These are phyloP conservation scores for Pichia cactophila DNA, from an alignment of 1,139 yeast genomes.

Conservation along the genomic window DNA sequence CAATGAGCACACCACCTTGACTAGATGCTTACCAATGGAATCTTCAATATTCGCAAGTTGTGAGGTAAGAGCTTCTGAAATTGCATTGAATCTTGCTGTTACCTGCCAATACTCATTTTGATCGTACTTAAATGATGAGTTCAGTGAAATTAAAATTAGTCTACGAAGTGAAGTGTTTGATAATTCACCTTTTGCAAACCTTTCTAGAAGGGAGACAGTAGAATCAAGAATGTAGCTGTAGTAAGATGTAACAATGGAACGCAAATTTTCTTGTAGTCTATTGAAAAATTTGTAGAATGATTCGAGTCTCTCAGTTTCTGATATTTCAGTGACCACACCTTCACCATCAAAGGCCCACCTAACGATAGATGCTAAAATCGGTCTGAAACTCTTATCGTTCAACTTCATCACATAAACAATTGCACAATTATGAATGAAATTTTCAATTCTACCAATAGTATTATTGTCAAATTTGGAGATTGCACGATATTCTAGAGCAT, in stretches of 20 bases:
- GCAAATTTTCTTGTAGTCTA: slow-evolving; percentile 74
- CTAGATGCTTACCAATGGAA: slow-evolving; percentile 66
- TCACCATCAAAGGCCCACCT: slow-evolving; percentile 91
- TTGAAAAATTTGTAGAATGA: slow-evolving; percentile 85
- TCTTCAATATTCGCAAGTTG: slow-evolving; percentile 66
- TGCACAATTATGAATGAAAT: slow-evolving; percentile 66
- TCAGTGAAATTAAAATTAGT: slow-evolving; percentile 60
- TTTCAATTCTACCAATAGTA: slow-evolving; percentile 74
- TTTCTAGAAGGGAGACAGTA: slow-evolving; percentile 45
- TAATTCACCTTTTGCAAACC: slow-evolving; percentile 38
- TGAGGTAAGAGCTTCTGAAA: slow-evolving; percentile 51
- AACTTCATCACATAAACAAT: slow-evolving; percentile 77
- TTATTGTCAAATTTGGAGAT: slow-evolving; percentile 54
- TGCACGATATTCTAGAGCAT: slow-evolving; percentile 64
- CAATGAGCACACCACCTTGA: slow-evolving; percentile 70
- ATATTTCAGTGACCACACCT: slow-evolving; percentile 42
- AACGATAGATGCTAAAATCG: slow-evolving; percentile 78
- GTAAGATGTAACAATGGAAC: slow-evolving; percentile 81
- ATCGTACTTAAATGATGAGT: slow-evolving; percentile 77
- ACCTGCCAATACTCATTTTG: slow-evolving; percentile 94
- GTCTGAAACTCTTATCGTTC: slow-evolving; percentile 90
- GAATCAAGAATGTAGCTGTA: slow-evolving; percentile 80
- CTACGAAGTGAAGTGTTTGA: slow-evolving; percentile 57
- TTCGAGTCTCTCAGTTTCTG: slow-evolving; percentile 47
- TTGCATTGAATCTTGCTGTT: slow-evolving; percentile 71